Evolutionary conservation across 805 yeast genomes (phyloP).

Genomic region (Lipomyces mesembrius): DNA sequence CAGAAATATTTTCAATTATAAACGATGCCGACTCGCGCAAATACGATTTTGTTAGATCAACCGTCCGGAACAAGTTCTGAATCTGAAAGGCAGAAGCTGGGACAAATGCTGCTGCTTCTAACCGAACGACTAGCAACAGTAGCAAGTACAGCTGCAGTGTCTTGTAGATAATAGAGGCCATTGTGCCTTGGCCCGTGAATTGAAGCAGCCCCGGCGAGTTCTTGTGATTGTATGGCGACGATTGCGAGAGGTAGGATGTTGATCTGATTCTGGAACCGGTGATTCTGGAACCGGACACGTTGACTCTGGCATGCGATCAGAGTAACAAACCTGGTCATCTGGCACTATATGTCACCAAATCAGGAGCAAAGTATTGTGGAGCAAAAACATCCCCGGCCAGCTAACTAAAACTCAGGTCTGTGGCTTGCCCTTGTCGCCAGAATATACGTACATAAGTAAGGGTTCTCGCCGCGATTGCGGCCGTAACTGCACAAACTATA

Average conservation of each 20-base stretch:
- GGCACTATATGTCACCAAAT: neutral
- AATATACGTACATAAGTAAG: neutral
- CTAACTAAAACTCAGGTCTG: neutral
- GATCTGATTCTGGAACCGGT: neutral
- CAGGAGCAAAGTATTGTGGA: neutral
- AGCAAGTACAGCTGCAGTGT: neutral
- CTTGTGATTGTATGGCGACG: neutral
- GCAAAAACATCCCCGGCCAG: neutral
- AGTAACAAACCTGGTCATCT: neutral
- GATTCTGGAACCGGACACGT: neutral
- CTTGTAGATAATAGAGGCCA: neutral
- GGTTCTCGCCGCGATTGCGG: neutral
- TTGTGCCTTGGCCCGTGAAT: neutral
- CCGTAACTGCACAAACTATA: neutral
- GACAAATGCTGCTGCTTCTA: neutral
- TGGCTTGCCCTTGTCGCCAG: neutral
- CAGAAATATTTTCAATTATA: conserved; percentile 61
- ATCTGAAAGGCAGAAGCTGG: conserved; percentile 16
- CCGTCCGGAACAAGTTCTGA: conserved; percentile 54
- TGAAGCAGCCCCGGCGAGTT: neutral
- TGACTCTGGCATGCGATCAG: neutral
- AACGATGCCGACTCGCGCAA: conserved; percentile 64
- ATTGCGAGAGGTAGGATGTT: neutral
- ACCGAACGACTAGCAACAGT: neutral
- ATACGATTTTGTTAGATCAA: conserved; percentile 72